Percentiles rank a stretch among this genome's conserved stretches.
These are phyloP conservation scores for Staphylotrichum longicolle DNA, from an alignment of 495 filamentous ascomycete genomes.

Conservation along the genomic window DNA sequence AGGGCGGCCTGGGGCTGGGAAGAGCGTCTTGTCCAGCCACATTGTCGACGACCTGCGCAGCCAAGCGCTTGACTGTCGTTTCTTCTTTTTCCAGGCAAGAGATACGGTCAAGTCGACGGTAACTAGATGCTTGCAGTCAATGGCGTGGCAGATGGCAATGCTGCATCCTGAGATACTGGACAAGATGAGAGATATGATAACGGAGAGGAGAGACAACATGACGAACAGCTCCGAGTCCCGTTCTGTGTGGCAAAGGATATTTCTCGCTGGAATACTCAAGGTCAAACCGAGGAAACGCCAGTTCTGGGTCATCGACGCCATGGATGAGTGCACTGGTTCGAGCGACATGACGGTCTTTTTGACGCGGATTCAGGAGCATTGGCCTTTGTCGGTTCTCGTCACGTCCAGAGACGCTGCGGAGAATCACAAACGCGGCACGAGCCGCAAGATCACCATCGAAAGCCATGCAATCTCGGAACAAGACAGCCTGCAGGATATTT, in stretches of 20 bases:
- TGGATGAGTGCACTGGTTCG: slow-evolving; percentile 16
- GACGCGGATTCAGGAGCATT: slow-evolving; percentile 16
- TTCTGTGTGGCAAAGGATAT: slow-evolving; percentile 9
- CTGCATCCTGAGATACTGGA: background rate
- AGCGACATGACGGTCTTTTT: slow-evolving; percentile 16
- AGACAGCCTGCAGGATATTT: slow-evolving; percentile 14
- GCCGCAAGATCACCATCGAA: background rate
- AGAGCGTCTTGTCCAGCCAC: slow-evolving; percentile 9
- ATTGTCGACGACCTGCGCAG: slow-evolving; percentile 11
- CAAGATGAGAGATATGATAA: background rate
- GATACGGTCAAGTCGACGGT: slow-evolving; percentile 14
- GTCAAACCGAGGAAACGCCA: slow-evolving; percentile 5
- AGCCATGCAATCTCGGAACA: slow-evolving; percentile 9
- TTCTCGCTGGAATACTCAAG: slow-evolving; percentile 12
- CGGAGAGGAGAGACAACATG: background rate
- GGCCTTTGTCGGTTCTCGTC: slow-evolving; percentile 20
- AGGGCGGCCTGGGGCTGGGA: slow-evolving; percentile 9
- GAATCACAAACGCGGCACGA: background rate
- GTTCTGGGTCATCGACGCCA: slow-evolving; percentile 19
- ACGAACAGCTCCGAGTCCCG: background rate
- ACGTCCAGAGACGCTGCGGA: slow-evolving; percentile 19
- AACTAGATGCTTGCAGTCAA: slow-evolving; percentile 10
- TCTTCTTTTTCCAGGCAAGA: slow-evolving; percentile 14
- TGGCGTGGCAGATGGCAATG: slow-evolving; percentile 20
- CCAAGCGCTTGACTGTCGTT: background rate